Conservation (phyloP, 768 basidiomycete genomes). For the Tylopilus intermedius region DNA sequence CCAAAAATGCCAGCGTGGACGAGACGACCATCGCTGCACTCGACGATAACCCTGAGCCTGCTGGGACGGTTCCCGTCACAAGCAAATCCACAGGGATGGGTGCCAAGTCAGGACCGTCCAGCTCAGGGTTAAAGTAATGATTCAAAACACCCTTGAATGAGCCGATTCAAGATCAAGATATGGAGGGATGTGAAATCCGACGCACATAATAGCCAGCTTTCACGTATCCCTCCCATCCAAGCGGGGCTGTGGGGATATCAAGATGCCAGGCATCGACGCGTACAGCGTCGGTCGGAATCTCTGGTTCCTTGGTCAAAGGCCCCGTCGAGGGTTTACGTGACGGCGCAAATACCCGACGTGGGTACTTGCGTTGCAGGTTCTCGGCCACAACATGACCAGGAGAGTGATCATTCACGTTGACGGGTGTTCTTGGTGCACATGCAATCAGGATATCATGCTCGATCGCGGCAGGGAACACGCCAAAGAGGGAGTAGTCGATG, state of each 20-base stretch:
- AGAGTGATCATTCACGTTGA: constrained; percentile 15
- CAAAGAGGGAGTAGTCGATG: constrained; percentile 80
- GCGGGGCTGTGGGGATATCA: constrained; percentile 57
- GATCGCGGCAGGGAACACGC: constrained; percentile 80
- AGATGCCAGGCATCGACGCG: constrained; percentile 60
- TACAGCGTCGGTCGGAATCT: constrained; percentile 31
- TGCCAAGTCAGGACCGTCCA: constrained; percentile 9
- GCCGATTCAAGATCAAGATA: neutral
- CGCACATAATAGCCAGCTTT: constrained; percentile 81
- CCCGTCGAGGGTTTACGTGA: constrained; percentile 27
- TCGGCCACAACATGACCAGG: constrained; percentile 58
- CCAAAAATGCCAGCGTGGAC: constrained; percentile 75
- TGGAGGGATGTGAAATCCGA: constrained; percentile 1
- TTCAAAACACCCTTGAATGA: constrained; percentile 58
- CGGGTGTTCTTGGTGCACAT: constrained; percentile 42
- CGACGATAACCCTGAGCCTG: constrained; percentile 82
- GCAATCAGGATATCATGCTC: constrained; percentile 83
- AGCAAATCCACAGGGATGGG: constrained; percentile 69
- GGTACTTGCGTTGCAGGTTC: constrained; percentile 59
- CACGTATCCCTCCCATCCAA: constrained; percentile 85
- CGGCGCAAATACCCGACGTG: constrained; percentile 55
- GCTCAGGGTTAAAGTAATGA: constrained; percentile 43
- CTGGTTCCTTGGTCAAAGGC: constrained; percentile 27
- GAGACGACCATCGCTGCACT: constrained; percentile 91
- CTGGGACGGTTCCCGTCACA: constrained; percentile 77